Evolutionary conservation across 2,329 filamentous ascomycete genomes (phyloP).

Genomic region (Ceratocystis destructans): DNA sequence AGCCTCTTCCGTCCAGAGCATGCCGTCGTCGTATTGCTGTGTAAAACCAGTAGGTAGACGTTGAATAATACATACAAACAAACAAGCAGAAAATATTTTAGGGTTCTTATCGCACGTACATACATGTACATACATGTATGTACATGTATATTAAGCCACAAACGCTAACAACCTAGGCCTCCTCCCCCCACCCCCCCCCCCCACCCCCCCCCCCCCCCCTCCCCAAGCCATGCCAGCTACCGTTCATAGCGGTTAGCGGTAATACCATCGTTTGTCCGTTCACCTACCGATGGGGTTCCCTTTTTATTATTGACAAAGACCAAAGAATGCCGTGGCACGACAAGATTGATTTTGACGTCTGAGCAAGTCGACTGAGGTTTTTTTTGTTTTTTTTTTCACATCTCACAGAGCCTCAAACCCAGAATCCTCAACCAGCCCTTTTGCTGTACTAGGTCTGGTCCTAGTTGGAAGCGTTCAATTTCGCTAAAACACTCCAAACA

Average conservation of each 20-base stretch:
- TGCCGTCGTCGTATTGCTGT: background rate
- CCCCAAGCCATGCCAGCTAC: background rate
- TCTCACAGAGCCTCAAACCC: no score
- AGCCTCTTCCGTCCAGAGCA: background rate
- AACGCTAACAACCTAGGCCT: background rate
- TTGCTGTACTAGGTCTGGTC: no score
- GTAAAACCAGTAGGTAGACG: no score
- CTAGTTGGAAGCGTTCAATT: no score
- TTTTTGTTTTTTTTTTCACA: no score
- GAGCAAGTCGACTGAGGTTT: no score
- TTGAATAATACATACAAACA: background rate
- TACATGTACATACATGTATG: background rate
- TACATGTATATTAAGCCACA: background rate
- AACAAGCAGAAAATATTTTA: background rate
- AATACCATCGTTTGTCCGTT: background rate
- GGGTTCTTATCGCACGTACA: background rate
- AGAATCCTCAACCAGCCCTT: no score
- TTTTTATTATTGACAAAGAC: background rate
- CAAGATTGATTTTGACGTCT: no score
- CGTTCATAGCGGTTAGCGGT: background rate
- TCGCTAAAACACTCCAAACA: no score
- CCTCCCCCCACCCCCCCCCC: no score
- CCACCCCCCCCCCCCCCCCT: no score
- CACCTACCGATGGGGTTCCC: background rate
- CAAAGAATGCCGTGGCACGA: background rate